phyloP scores from a whole-genome alignment of 305 asterid genomes.

The Fraxinus ornus region DNA sequence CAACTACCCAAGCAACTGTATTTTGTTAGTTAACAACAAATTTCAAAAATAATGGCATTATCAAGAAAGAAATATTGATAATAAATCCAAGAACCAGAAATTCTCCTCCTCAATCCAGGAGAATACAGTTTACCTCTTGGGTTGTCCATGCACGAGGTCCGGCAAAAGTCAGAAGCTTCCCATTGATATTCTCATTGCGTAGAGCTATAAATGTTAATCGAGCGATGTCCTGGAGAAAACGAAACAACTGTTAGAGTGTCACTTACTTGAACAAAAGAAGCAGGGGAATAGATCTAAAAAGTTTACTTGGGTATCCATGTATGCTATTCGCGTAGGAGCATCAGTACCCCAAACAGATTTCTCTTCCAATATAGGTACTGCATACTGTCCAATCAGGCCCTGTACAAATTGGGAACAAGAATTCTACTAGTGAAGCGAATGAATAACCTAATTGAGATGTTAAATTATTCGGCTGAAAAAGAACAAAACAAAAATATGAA shows the following conservation, averaged over 20 bases:
- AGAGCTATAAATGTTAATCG: conserved; percentile 86
- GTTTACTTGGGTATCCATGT: conserved; percentile 93
- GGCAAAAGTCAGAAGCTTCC: conserved; percentile 87
- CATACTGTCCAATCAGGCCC: conserved; percentile 96
- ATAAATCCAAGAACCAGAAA: neutral
- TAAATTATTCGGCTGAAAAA: conserved; percentile 1
- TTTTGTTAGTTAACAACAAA: neutral
- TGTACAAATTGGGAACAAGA: conserved; percentile 33
- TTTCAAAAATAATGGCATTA: neutral
- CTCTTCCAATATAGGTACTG: conserved; percentile 91
- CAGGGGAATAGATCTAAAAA: conserved; percentile 6
- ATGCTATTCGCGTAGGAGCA: conserved; percentile 96
- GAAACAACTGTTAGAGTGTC: conserved; percentile 11
- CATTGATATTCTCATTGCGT: conserved; percentile 73
- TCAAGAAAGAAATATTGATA: neutral
- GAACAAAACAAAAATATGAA: neutral
- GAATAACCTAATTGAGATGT: conserved; percentile 12
- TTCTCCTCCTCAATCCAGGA: neutral
- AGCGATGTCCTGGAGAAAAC: conserved; percentile 71
- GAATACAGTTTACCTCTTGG: conserved; percentile 67
- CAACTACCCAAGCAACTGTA: neutral
- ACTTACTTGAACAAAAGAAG: conserved; percentile 14
- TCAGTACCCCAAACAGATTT: conserved; percentile 98
- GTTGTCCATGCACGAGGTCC: conserved; percentile 99
- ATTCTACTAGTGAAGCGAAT: conserved; percentile 16